A percentile compares a stretch with the other conserved stretches of the same genome.
These are phyloP conservation scores for Penicillium brevicompactum DNA, from an alignment of 2,329 filamentous ascomycete species.

Conservation along the genomic window DNA sequence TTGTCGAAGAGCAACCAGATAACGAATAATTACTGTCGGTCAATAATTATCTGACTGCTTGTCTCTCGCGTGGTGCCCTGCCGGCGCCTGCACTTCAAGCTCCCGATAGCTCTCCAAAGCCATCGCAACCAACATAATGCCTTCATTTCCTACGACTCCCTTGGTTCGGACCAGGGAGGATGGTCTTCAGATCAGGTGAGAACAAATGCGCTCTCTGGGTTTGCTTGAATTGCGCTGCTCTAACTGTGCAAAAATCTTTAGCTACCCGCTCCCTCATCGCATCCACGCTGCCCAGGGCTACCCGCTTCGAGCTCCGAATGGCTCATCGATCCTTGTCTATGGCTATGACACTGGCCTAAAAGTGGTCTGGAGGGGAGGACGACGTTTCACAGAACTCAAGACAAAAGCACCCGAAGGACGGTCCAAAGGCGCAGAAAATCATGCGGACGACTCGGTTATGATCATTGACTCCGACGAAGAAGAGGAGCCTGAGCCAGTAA, in stretches of 20 bases:
- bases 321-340: constrained; percentile 63
- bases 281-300: constrained; percentile 60
- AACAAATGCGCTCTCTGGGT: background rate
- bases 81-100: constrained; percentile 21
- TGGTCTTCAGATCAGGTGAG: constrained; percentile 47
- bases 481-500: constrained; percentile 34
- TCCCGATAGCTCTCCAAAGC: constrained; percentile 6
- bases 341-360: constrained; percentile 61
- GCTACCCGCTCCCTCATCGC: constrained; percentile 63
- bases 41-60: background rate
- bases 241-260: constrained; percentile 30
- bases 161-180: constrained; percentile 42
- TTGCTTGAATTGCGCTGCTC: constrained; percentile 6
- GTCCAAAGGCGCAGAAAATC: constrained; percentile 26
- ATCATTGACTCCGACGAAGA: constrained; percentile 61
- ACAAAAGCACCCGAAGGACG: constrained; percentile 25
- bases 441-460: constrained; percentile 50
- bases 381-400: constrained; percentile 44
- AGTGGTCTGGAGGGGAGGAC: constrained; percentile 63
- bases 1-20: background rate
- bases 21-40: background rate
- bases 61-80: constrained; percentile 14
- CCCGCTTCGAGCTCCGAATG: constrained; percentile 60
- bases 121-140: constrained; percentile 30
- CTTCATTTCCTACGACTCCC: constrained; percentile 39